A percentile compares a stretch with the other conserved stretches of the same genome.
Conservation (phyloP, 1,284 basidiomycete species). For the Leccinum solheimii region DNA sequence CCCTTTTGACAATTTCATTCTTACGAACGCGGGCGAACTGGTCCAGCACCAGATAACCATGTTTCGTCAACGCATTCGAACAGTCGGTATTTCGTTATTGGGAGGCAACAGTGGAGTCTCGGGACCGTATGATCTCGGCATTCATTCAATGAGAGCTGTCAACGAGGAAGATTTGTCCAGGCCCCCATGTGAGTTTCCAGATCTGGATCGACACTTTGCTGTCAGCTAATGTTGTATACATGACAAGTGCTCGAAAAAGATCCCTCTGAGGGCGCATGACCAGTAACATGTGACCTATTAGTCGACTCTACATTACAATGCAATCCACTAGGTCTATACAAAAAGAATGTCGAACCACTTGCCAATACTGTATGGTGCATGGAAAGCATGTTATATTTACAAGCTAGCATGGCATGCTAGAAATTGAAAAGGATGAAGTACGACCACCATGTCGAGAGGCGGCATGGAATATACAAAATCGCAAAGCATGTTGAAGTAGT, state of each 20-base stretch:
- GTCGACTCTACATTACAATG: slow-evolving; percentile 1
- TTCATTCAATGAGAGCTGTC: slow-evolving; percentile 68
- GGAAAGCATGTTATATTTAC: slow-evolving; percentile 30
- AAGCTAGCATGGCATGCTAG: slow-evolving; percentile 10
- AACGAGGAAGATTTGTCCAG: slow-evolving; percentile 53
- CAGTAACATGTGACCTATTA: slow-evolving; percentile 2
- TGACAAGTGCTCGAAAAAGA: slow-evolving; percentile 34
- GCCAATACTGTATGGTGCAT: slow-evolving; percentile 7
- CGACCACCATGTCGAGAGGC: slow-evolving; percentile 7
- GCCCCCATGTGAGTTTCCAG: slow-evolving; percentile 38
- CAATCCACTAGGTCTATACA: background rate
- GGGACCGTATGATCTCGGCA: slow-evolving; percentile 73
- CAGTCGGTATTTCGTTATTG: slow-evolving; percentile 80
- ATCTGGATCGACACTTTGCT: background rate
- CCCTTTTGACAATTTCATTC: slow-evolving; percentile 78
- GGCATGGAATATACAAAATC: slow-evolving; percentile 16
- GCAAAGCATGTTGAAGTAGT: slow-evolving; percentile 16
- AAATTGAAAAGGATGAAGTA: slow-evolving; percentile 1
- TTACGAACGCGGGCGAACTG: slow-evolving; percentile 82
- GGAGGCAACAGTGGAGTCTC: slow-evolving; percentile 73
- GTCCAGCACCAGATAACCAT: slow-evolving; percentile 69
- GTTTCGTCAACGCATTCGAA: slow-evolving; percentile 73
- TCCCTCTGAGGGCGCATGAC: slow-evolving; percentile 32
- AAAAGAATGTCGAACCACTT: background rate
- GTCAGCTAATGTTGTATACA: background rate